Conservation (phyloP, 345 rosid species). For the Garcia nutans region DNA sequence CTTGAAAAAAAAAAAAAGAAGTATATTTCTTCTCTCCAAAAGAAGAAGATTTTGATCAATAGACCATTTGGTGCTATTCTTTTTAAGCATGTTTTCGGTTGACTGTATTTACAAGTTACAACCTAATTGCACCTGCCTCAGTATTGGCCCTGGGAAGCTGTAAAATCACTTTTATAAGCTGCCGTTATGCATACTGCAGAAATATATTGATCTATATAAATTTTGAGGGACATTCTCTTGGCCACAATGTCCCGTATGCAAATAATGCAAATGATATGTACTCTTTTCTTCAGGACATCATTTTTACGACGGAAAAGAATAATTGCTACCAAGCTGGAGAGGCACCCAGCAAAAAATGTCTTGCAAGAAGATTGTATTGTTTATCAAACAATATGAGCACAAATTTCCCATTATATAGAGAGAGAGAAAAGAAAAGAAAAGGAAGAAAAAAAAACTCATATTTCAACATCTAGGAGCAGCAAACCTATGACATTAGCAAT, state of each 20-base stretch:
- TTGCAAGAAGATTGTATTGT: neutral
- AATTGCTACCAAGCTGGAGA: neutral
- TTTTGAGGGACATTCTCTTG: neutral
- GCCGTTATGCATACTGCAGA: neutral
- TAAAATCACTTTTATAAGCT: neutral
- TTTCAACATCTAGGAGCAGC: neutral
- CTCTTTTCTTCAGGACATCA: neutral
- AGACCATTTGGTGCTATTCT: too few species aligned
- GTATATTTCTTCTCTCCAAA: neutral
- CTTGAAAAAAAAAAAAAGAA: neutral
- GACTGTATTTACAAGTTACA: neutral
- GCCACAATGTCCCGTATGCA: neutral
- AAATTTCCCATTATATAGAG: neutral
- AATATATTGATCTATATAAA: neutral
- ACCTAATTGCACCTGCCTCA: neutral
- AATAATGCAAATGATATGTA: neutral
- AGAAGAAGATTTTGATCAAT: neutral
- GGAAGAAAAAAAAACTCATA: too few species aligned
- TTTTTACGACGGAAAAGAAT: neutral
- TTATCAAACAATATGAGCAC: neutral
- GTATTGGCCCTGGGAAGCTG: neutral
- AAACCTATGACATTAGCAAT: slow-evolving; percentile 4
- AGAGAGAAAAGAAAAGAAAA: neutral
- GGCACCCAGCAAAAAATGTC: neutral
- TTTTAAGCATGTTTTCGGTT: neutral